Conservation (phyloP, 139 green algal genomes). For the Chlamydomonas incerta region DNA sequence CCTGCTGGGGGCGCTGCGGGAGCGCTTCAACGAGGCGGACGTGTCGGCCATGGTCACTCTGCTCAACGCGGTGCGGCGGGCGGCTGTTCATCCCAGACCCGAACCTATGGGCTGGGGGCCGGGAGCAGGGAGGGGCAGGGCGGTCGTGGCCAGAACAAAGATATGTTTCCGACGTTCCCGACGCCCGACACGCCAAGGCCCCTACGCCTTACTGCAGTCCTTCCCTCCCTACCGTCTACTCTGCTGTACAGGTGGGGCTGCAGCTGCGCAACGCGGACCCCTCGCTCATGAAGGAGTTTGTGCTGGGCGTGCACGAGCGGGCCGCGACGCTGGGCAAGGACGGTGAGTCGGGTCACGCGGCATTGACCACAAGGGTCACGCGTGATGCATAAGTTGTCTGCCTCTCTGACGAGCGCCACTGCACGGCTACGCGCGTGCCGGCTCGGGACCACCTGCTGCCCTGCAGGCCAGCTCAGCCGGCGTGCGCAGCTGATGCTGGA, state of each 20-base stretch:
- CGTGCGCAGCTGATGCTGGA: slow-evolving; percentile 81
- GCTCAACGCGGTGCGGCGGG: slow-evolving; percentile 56
- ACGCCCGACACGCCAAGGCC: too few species aligned
- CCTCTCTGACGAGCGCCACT: too few species aligned
- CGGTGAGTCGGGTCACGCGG: background rate
- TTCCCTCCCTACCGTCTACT: too few species aligned
- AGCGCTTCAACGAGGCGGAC: slow-evolving; percentile 74
- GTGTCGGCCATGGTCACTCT: slow-evolving; percentile 71
- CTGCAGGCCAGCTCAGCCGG: slow-evolving; percentile 60
- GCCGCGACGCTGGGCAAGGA: slow-evolving; percentile 50
- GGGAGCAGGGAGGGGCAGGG: too few species aligned
- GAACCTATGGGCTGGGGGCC: too few species aligned
- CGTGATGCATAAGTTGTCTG: too few species aligned
- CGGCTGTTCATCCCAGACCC: too few species aligned
- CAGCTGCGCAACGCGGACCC: slow-evolving; percentile 81
- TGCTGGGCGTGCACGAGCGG: slow-evolving; percentile 74
- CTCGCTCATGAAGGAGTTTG: slow-evolving; percentile 81
- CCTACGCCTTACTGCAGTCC: too few species aligned
- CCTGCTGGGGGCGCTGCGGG: slow-evolving; percentile 24
- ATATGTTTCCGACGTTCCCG: too few species aligned
- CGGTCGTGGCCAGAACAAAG: too few species aligned
- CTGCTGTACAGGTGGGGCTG: slow-evolving; percentile 72
- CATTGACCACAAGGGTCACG: too few species aligned
- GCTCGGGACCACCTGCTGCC: background rate
- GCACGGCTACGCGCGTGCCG: too few species aligned